These are phyloP conservation scores for Podospora comata DNA, from an alignment of 495 filamentous ascomycete species.

Conservation along the genomic window DNA sequence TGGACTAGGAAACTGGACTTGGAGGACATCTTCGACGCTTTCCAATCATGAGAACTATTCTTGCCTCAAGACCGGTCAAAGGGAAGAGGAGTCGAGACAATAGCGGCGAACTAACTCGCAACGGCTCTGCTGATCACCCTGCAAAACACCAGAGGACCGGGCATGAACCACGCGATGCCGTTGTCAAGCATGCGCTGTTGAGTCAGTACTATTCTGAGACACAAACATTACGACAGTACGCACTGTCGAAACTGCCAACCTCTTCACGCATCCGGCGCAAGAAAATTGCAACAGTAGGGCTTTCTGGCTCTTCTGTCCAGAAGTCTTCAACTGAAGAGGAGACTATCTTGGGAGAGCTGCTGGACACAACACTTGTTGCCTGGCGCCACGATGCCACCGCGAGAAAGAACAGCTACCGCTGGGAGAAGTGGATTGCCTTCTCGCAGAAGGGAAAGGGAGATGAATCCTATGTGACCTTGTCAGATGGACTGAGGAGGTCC, in stretches of 20 bases:
- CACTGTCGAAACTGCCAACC: conserved; percentile 50
- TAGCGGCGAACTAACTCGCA: conserved; percentile 13
- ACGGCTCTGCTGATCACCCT: conserved; percentile 13
- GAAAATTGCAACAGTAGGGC: conserved; percentile 46
- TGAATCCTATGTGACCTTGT: conserved; percentile 49
- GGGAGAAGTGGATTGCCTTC: conserved; percentile 61
- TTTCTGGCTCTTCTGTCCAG: conserved; percentile 23
- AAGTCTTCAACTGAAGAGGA: conserved; percentile 34
- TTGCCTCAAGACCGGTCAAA: not conserved
- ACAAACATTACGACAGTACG: conserved; percentile 67
- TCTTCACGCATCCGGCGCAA: conserved; percentile 45
- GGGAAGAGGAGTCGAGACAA: conserved; percentile 27
- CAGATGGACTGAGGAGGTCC: conserved; percentile 41
- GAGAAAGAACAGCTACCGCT: conserved; percentile 39
- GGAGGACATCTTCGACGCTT: not conserved
- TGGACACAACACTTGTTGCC: conserved; percentile 69
- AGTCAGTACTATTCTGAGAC: conserved; percentile 69
- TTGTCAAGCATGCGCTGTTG: conserved; percentile 63
- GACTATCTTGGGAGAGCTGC: conserved; percentile 48
- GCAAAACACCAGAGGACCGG: conserved; percentile 22
- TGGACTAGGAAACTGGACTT: not conserved
- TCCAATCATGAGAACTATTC: not conserved
- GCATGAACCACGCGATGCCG: not conserved
- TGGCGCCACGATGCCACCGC: conserved; percentile 21
- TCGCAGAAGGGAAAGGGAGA: conserved; percentile 59